A percentile compares a stretch with the other conserved stretches of the same genome.
These are phyloP conservation scores for Ganoderma resinaceum DNA, from an alignment of 1,284 basidiomycete species.

Conservation along the genomic window DNA sequence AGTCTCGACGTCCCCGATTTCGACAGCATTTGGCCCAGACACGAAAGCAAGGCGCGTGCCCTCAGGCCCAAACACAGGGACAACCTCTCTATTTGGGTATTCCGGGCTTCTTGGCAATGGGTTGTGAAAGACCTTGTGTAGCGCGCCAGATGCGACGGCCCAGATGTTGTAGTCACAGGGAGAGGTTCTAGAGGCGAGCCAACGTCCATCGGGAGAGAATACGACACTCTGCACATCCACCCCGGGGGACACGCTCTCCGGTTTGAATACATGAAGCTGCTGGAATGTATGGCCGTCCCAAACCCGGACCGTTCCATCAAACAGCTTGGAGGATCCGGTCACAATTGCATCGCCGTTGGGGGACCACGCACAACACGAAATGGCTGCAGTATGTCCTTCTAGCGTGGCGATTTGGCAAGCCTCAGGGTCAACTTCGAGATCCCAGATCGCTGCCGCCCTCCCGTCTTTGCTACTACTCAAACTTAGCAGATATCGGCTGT, in stretches of 20 bases:
- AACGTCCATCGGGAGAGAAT: background rate
- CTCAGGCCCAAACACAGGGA: background rate
- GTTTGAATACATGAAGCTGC: background rate
- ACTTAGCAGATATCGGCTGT: background rate
- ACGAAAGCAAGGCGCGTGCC: background rate
- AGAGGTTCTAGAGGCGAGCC: background rate
- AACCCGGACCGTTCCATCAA: background rate
- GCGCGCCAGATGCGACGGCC: background rate
- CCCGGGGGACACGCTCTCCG: no score
- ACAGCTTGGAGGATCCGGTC: background rate
- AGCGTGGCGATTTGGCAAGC: background rate
- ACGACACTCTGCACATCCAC: background rate
- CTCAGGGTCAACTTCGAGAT: background rate
- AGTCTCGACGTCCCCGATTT: background rate
- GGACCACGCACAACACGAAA: background rate
- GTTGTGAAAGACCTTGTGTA: background rate
- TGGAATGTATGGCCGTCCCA: background rate
- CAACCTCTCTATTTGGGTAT: no score
- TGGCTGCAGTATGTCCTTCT: background rate
- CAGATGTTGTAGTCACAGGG: background rate
- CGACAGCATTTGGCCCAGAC: background rate
- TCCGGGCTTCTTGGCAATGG: background rate
- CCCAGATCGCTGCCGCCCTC: background rate
- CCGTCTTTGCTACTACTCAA: background rate
- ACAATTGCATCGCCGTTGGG: background rate